Base-by-base conservation (phyloP, 495 filamentous ascomycete species). In the Xylaria intraflava region DNA sequence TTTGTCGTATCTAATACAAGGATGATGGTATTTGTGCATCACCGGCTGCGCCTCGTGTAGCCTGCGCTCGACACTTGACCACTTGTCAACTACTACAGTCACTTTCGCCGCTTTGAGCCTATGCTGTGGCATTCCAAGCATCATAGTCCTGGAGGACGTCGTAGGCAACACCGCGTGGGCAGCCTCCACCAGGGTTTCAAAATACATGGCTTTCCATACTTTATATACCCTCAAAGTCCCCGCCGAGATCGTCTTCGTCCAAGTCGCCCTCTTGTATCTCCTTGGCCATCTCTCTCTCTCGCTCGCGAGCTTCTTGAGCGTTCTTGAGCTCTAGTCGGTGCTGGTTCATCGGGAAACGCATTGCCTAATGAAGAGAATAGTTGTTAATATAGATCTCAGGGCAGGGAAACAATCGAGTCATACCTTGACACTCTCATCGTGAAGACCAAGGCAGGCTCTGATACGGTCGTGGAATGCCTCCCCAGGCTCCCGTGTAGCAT, bases 281-380 rank as follows among this genome's bases (percentile, higher is more conserved):
- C 81, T 97, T 98, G 43, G 92, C 93, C 72, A 98, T 78, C 69
- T 98, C 93, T 24, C 94, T 78, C 74, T 98, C 93, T 36, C 93
- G 80, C 72, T 98, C 93, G 38, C 93, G 83, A 17, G 93, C 93
- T 72, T 97, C 93, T 69, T 96, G 91, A 2, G 94, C 93, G 64
- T 93, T 97, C 83, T 95, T 96, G 46, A 97, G 76, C 72, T 97
- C 93, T 26, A 96, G 77, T n/a, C 93, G 81, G 73, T 97, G 92
- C 73, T 96, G 90, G 73, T 98, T 96, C 92, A 96, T 96, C 8
- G 93, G 93, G 75, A 96, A 98, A 14, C 94, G 80, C 93, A 98
- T 98, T 20, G 93, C 92, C 89, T 95, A 55, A 19, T 17, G 24
- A 33, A 31, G 30, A 45, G 62, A 53, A 56, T 42, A 12, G 12